Conservation (phyloP, 805 yeast species). For the Wickerhamiella lipophila region DNA sequence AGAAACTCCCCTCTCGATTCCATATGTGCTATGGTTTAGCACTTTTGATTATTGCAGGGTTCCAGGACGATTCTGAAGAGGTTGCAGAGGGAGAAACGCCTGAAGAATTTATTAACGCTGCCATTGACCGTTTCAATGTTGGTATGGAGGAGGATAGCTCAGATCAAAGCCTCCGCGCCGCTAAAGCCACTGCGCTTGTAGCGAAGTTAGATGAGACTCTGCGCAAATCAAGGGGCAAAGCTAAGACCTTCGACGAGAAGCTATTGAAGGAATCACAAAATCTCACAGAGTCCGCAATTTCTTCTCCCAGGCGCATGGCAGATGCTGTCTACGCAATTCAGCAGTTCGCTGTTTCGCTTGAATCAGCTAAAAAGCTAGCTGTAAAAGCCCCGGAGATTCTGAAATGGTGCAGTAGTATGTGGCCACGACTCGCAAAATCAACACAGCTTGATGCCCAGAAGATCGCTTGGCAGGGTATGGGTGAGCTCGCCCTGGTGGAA, state of each 20-base stretch:
- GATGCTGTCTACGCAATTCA: constrained; percentile 15
- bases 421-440: constrained; percentile 1
- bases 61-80: constrained; percentile 19
- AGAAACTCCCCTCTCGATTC: constrained; percentile 33
- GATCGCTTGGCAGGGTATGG: constrained; percentile 26
- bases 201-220: constrained; percentile 7
- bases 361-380: background rate
- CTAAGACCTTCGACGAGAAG: background rate
- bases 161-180: constrained; percentile 15
- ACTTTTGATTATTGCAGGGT: constrained; percentile 26
- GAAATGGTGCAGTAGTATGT: background rate
- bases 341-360: constrained; percentile 15
- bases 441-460: background rate
- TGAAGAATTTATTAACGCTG: constrained; percentile 44
- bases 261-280: background rate
- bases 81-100: constrained; percentile 20
- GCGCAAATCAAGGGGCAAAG: background rate
- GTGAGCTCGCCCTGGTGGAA: constrained; percentile 24
- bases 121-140: constrained; percentile 51
- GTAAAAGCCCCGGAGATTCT: background rate
- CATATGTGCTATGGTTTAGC: constrained; percentile 66
- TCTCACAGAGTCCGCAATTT: background rate
- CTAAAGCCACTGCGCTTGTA: constrained; percentile 15
- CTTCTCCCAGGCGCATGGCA: constrained; percentile 15
- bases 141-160: constrained; percentile 36